Percentiles rank a stretch among this genome's conserved stretches.
Conservation (phyloP, 2,329 filamentous ascomycete genomes). For the Cercospora nicotianae region DNA sequence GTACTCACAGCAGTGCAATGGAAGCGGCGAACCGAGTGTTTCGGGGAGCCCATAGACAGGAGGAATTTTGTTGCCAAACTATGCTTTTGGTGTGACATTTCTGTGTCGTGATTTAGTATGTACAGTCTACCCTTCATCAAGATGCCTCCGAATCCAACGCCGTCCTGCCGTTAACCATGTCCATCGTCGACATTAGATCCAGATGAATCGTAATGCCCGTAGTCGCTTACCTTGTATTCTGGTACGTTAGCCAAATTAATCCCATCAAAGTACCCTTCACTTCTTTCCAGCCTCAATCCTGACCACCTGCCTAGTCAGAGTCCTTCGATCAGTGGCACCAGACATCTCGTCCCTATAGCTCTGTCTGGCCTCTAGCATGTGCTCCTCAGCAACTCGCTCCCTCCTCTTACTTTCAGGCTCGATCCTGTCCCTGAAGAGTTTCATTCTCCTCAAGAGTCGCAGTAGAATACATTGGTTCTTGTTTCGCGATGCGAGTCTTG, state of each 20-base stretch:
- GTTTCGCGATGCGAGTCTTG: not conserved
- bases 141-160: not conserved
- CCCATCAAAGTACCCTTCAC: not conserved
- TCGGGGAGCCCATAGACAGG: not conserved
- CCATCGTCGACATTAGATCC: not conserved
- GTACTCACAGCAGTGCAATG: slow-evolving; percentile 18
- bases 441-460: not conserved
- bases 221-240: not conserved
- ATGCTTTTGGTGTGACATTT: not conserved
- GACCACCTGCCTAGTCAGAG: not conserved
- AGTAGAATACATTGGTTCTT: not conserved
- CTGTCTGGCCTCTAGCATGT: not conserved
- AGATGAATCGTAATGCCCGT: not conserved
- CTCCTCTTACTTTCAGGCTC: not conserved
- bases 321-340: not conserved
- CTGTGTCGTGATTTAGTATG: not conserved
- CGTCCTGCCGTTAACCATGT: not conserved
- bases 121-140: not conserved
- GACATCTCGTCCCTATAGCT: not conserved
- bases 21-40: not conserved
- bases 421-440: not conserved
- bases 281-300: not conserved
- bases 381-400: not conserved
- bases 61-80: not conserved
- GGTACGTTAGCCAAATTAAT: not conserved